phyloP scores from a whole-genome alignment of 2,329 filamentous ascomycete genomes.

The Raffaelea arxii region DNA sequence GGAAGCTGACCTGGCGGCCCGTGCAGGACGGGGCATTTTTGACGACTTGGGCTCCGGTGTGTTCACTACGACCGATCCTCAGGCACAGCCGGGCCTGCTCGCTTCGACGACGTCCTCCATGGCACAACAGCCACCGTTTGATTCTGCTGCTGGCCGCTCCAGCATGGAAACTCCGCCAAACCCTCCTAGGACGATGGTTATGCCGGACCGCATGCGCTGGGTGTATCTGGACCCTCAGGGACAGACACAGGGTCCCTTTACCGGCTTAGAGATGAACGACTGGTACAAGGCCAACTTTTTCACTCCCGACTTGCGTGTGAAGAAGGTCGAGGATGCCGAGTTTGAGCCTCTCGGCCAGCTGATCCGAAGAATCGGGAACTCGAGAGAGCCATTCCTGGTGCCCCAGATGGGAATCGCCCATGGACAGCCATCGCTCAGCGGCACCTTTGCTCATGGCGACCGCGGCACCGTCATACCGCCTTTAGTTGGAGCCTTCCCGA shows the following conservation, averaged over 20 bases:
- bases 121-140: conserved; percentile 7
- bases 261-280: conserved; percentile 96
- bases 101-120: conserved; percentile 7
- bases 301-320: conserved; percentile 85
- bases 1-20: conserved; percentile 46
- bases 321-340: conserved; percentile 85
- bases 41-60: conserved; percentile 10
- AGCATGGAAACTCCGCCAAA: conserved; percentile 28
- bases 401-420: conserved; percentile 94
- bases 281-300: conserved; percentile 99
- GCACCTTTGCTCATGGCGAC: conserved; percentile 37
- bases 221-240: conserved; percentile 94
- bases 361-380: conserved; percentile 93
- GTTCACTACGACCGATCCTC: conserved; percentile 9
- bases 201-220: conserved; percentile 98
- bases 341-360: conserved; percentile 94
- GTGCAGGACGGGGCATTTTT: conserved; percentile 25
- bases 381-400: conserved; percentile 91
- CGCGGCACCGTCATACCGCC: conserved; percentile 68
- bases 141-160: conserved; percentile 34
- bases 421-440: conserved; percentile 53
- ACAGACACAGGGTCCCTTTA: conserved; percentile 87
- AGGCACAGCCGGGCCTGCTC: conserved; percentile 18
- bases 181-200: conserved; percentile 86
- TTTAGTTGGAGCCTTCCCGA: conserved; percentile 87